Conservation (phyloP, 768 basidiomycete genomes). For the Infundibulicybe gibba region DNA sequence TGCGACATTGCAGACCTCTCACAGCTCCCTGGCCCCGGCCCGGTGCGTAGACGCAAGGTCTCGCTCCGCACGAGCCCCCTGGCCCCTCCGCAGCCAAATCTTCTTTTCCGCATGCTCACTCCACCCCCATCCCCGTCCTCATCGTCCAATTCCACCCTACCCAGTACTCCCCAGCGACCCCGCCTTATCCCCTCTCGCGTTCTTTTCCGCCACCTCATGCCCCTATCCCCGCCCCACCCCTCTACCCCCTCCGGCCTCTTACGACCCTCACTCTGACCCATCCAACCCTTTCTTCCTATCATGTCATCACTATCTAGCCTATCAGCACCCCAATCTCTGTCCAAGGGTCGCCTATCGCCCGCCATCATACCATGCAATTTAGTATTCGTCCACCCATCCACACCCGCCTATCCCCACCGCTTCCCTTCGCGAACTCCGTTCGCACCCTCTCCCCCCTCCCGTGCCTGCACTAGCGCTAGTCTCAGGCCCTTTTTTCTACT, state of each 20-base stretch:
- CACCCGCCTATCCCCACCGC: not conserved
- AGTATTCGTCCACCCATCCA: not conserved
- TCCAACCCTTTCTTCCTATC: not conserved
- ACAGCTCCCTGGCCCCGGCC: slow-evolving; percentile 49
- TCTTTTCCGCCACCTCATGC: slow-evolving; percentile 61
- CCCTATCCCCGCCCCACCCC: slow-evolving; percentile 36
- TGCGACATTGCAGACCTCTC: slow-evolving; percentile 68
- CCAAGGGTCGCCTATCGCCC: not conserved
- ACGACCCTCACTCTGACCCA: not conserved
- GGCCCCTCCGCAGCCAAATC: slow-evolving; percentile 12
- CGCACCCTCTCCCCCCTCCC: too few species aligned
- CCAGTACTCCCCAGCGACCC: slow-evolving; percentile 22
- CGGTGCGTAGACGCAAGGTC: slow-evolving; percentile 56
- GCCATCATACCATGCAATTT: not conserved
- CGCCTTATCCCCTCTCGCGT: slow-evolving; percentile 45
- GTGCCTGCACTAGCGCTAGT: too few species aligned
- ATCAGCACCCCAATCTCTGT: not conserved
- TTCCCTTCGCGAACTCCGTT: too few species aligned
- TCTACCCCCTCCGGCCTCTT: slow-evolving; percentile 18
- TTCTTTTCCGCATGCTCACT: not conserved
- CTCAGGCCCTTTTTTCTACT: too few species aligned
- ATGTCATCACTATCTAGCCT: not conserved
- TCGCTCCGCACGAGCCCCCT: slow-evolving; percentile 49
- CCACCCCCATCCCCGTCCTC: slow-evolving; percentile 4
- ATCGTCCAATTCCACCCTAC: slow-evolving; percentile 14